Evolutionary conservation across 345 rosid genomes (phyloP), one percentile per base, ranked within the genome.

Genomic region (Eucalyptus pumila): DNA sequence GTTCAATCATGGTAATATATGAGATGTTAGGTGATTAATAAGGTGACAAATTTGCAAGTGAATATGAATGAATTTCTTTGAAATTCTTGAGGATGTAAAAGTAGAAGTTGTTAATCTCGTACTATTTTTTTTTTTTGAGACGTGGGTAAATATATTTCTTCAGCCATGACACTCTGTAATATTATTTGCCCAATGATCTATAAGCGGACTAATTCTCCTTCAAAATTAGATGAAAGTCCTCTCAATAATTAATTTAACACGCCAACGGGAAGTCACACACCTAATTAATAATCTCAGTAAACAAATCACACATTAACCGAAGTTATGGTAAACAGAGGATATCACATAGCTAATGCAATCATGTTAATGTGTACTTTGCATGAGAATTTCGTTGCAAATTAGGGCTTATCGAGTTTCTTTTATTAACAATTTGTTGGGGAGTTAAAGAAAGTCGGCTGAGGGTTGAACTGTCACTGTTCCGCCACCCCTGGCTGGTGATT

Each of bases 381-480:
- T 67, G 23, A 1, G 15, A 15, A 67, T 67, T 67, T 67, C 21
- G 80, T 15, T 34, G 19, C 23, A 7, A 32, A 8, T 7, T 15
- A 15, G 80, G 80, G 40, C 4, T 32, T 15, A 17, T 32, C 23
- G 23, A 16, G 9, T 67, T 67, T 17, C 40, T 67, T 32, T 8
- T 4, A 14, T 30, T 7, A n/a, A 30, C 34, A 8, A 16, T 51
- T 32, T 15, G 4, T 15, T 32, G 80, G 80, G 40, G 12, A 42
- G 87, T 44, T n/a, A 80, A 93, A 89, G 89, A 89, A 90, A 88
- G 91, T 91, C 91, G 92, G 94, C 92, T 86, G 67, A 86, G 89
- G 81, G 93, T 90, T 91, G 91, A 91, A 91, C 87, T 90, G 95
- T 94, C 95, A 86, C 76, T 58, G 90, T 86, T 87, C 69, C 44